Conservation (phyloP, 2,329 filamentous ascomycete species). For the Arthroderma sp. region DNA sequence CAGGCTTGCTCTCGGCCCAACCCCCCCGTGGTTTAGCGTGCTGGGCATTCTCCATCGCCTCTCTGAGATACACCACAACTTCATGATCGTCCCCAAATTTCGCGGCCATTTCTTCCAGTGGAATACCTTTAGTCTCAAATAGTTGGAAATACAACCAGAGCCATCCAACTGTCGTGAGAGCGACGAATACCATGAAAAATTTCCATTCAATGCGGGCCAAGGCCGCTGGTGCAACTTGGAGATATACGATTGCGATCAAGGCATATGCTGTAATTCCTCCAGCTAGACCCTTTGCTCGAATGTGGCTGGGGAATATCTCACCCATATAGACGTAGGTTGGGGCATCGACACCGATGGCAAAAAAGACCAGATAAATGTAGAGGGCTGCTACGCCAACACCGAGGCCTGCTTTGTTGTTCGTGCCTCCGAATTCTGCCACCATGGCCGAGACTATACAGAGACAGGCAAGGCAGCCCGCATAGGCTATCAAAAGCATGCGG, state of each 20-base stretch:
- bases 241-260: conserved; percentile 14
- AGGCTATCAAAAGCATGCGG: background rate
- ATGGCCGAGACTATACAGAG: background rate
- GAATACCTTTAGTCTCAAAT: conserved; percentile 20
- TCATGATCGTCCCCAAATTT: conserved; percentile 12
- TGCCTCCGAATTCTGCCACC: background rate
- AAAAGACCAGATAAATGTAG: background rate
- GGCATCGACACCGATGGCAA: background rate
- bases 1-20: no score
- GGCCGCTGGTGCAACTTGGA: conserved; percentile 19
- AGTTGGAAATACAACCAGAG: conserved; percentile 10
- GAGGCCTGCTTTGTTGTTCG: background rate
- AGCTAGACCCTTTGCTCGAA: background rate
- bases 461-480: background rate
- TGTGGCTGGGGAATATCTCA: background rate
- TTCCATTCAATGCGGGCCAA: conserved; percentile 21
- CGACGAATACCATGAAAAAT: conserved; percentile 19
- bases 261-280: background rate
- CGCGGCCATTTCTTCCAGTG: conserved; percentile 20
- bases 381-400: background rate
- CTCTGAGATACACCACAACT: background rate
- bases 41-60: background rate
- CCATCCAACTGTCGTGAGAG: background rate
- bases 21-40: no score
- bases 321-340: background rate